Evolutionary conservation across 2,329 filamentous ascomycete genomes (phyloP).

Genomic region (Arthrocladium fulminans): DNA sequence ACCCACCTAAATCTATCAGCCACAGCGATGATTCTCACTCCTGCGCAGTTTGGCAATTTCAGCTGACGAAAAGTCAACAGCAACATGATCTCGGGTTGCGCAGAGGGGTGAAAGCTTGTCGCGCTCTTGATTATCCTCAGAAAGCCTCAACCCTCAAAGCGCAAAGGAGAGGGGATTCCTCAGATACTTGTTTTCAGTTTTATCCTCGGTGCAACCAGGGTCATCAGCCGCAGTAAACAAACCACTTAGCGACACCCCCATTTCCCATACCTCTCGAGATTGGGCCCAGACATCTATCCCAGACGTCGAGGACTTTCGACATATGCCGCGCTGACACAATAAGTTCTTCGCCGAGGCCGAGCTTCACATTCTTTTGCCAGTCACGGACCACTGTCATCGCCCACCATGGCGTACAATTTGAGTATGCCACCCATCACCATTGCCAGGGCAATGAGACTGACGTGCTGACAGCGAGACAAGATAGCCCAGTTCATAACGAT

Average conservation of each 20-base stretch:
- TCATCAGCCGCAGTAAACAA: not conserved
- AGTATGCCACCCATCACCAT: constrained; percentile 42
- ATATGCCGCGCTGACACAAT: too few species aligned
- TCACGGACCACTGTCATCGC: constrained; percentile 8
- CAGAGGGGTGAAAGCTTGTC: not conserved
- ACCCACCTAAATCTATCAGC: not conserved
- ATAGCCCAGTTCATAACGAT: constrained; percentile 15
- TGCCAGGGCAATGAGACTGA: constrained; percentile 11
- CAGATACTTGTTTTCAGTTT: not conserved
- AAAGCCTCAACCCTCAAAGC: not conserved
- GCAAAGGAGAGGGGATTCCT: not conserved
- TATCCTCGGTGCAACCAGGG: not conserved
- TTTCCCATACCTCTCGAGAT: not conserved
- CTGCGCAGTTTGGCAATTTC: not conserved
- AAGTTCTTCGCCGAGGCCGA: not conserved
- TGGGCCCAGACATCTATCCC: not conserved
- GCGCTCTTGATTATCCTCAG: not conserved
- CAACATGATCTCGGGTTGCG: not conserved
- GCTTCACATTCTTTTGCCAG: constrained; percentile 5
- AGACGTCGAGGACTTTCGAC: too few species aligned
- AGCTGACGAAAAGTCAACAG: not conserved
- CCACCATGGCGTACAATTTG: constrained; percentile 63
- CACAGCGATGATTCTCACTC: not conserved
- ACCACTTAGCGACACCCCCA: not conserved
- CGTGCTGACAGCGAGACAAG: constrained; percentile 18